Percentiles rank a stretch among this genome's conserved stretches.
phyloP scores from a whole-genome alignment of 1,284 basidiomycete species.

The Fomitopsis pinicola region DNA sequence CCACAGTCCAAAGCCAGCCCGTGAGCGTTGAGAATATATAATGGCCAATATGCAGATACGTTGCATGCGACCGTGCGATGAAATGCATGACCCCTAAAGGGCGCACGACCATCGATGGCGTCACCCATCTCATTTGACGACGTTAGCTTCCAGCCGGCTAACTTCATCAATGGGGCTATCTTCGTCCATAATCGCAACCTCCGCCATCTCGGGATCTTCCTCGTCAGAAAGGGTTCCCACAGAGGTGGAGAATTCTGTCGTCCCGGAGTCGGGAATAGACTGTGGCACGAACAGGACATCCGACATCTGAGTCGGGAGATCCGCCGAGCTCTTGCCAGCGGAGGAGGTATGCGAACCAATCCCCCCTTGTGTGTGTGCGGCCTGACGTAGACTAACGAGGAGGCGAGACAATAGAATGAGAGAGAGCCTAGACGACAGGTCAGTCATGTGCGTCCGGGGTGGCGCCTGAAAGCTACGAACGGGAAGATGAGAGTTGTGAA shows the following conservation, averaged over 20 bases:
- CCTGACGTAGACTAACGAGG: not conserved
- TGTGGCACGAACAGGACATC: not conserved
- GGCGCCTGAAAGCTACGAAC: not conserved
- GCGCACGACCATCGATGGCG: not conserved
- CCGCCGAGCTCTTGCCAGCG: not conserved
- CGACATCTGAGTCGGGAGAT: not conserved
- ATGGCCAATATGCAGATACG: no score
- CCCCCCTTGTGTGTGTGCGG: not conserved
- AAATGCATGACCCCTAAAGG: no score
- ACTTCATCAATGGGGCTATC: not conserved
- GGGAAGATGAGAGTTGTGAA: not conserved
- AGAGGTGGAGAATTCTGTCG: not conserved
- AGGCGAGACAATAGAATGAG: not conserved
- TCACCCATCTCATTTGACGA: not conserved
- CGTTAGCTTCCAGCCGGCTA: not conserved
- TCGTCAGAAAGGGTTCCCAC: not conserved
- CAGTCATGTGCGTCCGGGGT: no score
- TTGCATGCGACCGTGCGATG: no score
- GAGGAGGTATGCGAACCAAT: not conserved
- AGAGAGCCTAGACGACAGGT: not conserved
- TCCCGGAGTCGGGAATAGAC: not conserved
- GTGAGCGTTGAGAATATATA: no score
- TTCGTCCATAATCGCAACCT: not conserved
- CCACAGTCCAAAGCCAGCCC: no score
- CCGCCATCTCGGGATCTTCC: not conserved